Conservation (phyloP, 1,139 yeast species). For the Meyerozyma guilliermondii region DNA sequence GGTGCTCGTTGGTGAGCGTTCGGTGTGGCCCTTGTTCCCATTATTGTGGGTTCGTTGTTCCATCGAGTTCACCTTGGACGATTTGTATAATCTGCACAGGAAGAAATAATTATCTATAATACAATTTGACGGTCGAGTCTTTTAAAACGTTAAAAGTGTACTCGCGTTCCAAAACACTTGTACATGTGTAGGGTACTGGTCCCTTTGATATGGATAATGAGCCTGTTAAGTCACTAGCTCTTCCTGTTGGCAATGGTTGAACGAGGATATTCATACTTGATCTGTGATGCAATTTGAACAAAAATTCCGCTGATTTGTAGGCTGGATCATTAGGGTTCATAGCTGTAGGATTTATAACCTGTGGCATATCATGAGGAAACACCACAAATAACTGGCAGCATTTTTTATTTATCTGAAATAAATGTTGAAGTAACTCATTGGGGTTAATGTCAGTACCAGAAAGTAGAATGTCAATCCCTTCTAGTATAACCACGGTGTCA, state of each 20-base stretch:
- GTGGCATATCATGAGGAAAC: conserved; percentile 33
- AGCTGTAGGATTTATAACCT: conserved; percentile 28
- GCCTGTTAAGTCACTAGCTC: conserved; percentile 83
- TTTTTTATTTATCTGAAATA: conserved; percentile 31
- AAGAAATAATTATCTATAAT: conserved; percentile 29
- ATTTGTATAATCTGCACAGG: conserved; percentile 53
- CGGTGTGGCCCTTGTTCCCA: conserved; percentile 91
- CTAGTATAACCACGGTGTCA: conserved; percentile 30
- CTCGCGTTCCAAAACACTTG: conserved; percentile 51
- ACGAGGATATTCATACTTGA: conserved; percentile 48
- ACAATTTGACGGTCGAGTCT: conserved; percentile 46
- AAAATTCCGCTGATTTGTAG: conserved; percentile 39
- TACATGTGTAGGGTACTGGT: conserved; percentile 21
- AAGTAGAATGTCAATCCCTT: conserved; percentile 47
- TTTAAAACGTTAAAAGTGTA: conserved; percentile 58
- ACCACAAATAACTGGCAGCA: conserved; percentile 32
- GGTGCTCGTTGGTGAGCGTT: conserved; percentile 85
- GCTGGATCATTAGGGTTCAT: conserved; percentile 27
- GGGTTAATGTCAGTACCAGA: conserved; percentile 33
- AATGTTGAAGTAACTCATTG: conserved; percentile 27
- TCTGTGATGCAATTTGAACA: conserved; percentile 45
- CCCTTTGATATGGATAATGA: conserved; percentile 57
- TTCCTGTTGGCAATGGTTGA: conserved; percentile 69
- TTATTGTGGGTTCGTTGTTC: conserved; percentile 84
- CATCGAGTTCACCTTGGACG: conserved; percentile 85